These are phyloP conservation scores for Penicillium simplicissimum DNA, from an alignment of 495 filamentous ascomycete species.

Conservation along the genomic window DNA sequence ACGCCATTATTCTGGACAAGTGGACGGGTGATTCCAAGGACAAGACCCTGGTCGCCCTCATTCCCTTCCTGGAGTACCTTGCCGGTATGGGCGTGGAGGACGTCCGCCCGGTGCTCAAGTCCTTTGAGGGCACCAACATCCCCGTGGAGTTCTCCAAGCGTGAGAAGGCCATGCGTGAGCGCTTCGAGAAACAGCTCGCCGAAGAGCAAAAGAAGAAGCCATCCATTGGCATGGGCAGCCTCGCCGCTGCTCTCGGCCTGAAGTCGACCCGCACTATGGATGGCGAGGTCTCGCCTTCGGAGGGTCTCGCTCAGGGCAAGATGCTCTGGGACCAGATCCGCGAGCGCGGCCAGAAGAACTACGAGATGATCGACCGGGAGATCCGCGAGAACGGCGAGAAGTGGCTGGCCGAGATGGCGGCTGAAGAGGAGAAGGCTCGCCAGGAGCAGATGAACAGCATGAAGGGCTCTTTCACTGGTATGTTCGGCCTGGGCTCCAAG, in stretches of 20 bases:
- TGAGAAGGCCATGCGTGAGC: conserved; percentile 78
- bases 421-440: conserved; percentile 77
- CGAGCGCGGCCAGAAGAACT: conserved; percentile 86
- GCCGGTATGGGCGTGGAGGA: conserved; percentile 89
- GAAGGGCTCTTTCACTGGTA: conserved; percentile 62
- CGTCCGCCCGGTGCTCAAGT: conserved; percentile 79
- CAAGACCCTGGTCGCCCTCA: conserved; percentile 78
- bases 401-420: conserved; percentile 90
- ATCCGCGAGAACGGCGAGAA: conserved; percentile 90
- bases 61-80: conserved; percentile 95
- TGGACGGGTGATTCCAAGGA: conserved; percentile 86
- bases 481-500: conserved; percentile 48
- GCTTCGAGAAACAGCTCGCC: conserved; percentile 75
- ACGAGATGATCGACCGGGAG: conserved; percentile 82
- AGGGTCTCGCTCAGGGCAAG: conserved; percentile 83
- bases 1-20: conserved; percentile 85
- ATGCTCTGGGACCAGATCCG: conserved; percentile 92
- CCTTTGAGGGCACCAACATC: conserved; percentile 83
- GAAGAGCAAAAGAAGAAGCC: conserved; percentile 66
- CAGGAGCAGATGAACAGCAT: conserved; percentile 90
- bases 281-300: conserved; percentile 66
- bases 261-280: conserved; percentile 58
- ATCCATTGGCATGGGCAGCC: conserved; percentile 56
- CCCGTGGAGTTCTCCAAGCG: conserved; percentile 84
- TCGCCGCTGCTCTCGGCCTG: conserved; percentile 72